These are phyloP conservation scores for Magnaporthiopsis poae DNA, from an alignment of 2,329 filamentous ascomycete genomes.

Conservation along the genomic window DNA sequence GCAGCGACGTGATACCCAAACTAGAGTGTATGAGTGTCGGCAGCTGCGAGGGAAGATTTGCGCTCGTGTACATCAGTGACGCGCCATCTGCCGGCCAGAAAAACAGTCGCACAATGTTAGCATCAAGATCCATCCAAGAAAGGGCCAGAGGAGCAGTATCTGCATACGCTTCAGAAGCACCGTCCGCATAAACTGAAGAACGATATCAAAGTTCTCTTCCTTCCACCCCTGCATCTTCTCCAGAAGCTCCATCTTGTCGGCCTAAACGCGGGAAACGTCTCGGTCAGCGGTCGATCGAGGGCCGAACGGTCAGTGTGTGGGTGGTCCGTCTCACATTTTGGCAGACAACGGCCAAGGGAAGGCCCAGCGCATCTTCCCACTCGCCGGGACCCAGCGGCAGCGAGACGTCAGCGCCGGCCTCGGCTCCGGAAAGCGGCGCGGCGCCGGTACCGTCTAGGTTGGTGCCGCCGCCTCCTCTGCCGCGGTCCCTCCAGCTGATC, in stretches of 20 bases:
- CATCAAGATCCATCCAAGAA: neutral
- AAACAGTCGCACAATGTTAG: neutral
- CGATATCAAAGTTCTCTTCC: constrained; percentile 92
- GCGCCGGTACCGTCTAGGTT: constrained; percentile 53
- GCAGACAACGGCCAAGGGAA: constrained; percentile 88
- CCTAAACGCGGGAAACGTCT: constrained; percentile 32
- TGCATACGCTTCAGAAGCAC: constrained; percentile 71
- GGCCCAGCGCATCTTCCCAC: constrained; percentile 80
- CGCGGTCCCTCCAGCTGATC: constrained; percentile 66
- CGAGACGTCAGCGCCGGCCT: constrained; percentile 40
- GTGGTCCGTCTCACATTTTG: constrained; percentile 59
- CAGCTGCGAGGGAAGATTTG: constrained; percentile 65
- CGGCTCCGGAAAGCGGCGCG: constrained; percentile 24
- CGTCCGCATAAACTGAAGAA: constrained; percentile 85
- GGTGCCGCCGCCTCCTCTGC: constrained; percentile 52
- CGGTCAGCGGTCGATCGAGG: constrained; percentile 16
- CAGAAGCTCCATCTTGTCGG: constrained; percentile 80
- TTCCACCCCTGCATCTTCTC: constrained; percentile 89
- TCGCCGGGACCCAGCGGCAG: constrained; percentile 78
- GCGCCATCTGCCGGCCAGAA: constrained; percentile 55
- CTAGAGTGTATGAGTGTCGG: constrained; percentile 75
- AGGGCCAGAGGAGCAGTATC: constrained; percentile 6
- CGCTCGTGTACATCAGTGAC: constrained; percentile 75
- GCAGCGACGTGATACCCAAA: constrained; percentile 72
- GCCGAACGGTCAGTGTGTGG: neutral